Evolutionary conservation across 371 early-diverging fungal genomes (phyloP), one percentile per base, ranked within the genome.

Genomic region (Smittium mucronatum): DNA sequence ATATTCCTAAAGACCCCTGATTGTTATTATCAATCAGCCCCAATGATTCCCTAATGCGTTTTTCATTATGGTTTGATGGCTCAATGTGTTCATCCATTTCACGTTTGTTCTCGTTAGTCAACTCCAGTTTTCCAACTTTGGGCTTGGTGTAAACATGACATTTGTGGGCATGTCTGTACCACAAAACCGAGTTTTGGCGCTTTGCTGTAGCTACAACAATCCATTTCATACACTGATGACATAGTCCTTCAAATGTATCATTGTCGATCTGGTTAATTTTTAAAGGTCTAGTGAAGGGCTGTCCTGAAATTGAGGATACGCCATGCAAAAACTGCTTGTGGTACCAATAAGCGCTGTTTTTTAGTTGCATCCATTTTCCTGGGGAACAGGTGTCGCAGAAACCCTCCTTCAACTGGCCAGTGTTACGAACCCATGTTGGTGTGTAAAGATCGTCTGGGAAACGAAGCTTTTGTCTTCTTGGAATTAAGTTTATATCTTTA

Each of bases 261-360:
- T 85, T 83, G 31, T 76, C 78, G 71, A 81, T 84, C 76, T 85
- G 85, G 16, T 92, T 85, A 2, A 85, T 87, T 69, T 90, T 84
- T 28, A 91, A 30, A 2, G 94, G 94, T 31, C 84, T 81, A 16
- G 84, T 76, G 75, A 94, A 94, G 30, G 86, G 83, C 70, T 84
- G 81, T 29, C 94, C 92, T 30, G 94, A 89, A 0, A 90, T 88
- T 0, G 93, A 90, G 21, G 93, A 93, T n/a, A 94, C 92, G 36
- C 95, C 95, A 71, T 94, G 90, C 68, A 81, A 87, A 75, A 92
- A 93, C 76, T 94, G 93, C 79, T 90, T 94, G 80, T 94, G 95
- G 73, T 94, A 94, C 95, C 95, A 94, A 71, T 82, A 94, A 1
- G 95, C 94, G 70, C 90, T 90, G 75, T 92, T 93, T 75, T 94